Evolutionary conservation across 371 early-diverging fungal species (phyloP), one percentile per base, ranked within the genome.

Genomic region (Parasitella parasitica): DNA sequence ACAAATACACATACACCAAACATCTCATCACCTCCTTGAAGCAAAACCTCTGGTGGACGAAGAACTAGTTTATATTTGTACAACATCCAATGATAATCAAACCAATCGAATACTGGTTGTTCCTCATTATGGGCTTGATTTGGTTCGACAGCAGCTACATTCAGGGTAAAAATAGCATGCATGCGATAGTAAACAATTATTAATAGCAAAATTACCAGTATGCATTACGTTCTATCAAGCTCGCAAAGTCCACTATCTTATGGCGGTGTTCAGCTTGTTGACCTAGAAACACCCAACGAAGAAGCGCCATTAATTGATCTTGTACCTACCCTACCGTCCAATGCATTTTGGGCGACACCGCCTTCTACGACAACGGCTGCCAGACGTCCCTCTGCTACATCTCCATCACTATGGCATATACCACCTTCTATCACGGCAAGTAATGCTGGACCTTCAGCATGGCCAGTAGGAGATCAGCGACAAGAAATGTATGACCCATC

Each of bases 41-140:
- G 71, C 59, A 38, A 54, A 58, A 15, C 66, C 66, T 35, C 52
- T 72, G 35, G 60, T 35, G 24, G 66, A 69, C 28, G 67, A 69
- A 18, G 66, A 69, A 35, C 22, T 72, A 11, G 52, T 72, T 8
- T 57, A 54, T 48, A 36, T 66, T 18, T 72, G 73, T 51, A 57
- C 64, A 54, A 56, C 58, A 30, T 69, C 73, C n/a, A 61, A 63
- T 30, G 62, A 72, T 54, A 64, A 50, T 26, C 36, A 46, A 12
- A 66, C 70, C 15, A 69, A 72, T 43, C 57, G 70, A 20, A 41
- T 72, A 4, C 24, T 72, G 0, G 70, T 72, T 6, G 60, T 60
- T 16, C 67, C 70, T 11, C 15, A 63, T 6, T 61, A 63, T 15
- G 57, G 61, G 13, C 63, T 52, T 28, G 46, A 49, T 18, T 34